Percentiles rank a stretch among this genome's conserved stretches.
Conservation (phyloP, 1,284 basidiomycete genomes). For the Irpex lacteus region DNA sequence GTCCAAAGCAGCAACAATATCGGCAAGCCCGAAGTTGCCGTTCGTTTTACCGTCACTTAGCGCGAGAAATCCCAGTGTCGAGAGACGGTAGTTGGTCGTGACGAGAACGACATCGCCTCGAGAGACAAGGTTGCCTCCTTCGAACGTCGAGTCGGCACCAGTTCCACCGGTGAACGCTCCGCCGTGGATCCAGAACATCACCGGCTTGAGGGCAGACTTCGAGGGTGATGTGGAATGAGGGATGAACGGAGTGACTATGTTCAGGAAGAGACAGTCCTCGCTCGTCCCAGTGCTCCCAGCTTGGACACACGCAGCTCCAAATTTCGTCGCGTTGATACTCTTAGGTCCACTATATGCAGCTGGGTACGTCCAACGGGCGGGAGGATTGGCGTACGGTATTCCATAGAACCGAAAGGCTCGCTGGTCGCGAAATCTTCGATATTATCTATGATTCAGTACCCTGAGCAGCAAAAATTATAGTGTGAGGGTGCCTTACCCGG, state of each 20-base stretch:
- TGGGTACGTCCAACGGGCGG: slow-evolving; percentile 32
- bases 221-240: slow-evolving; percentile 20
- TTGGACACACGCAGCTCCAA: slow-evolving; percentile 30
- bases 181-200: slow-evolving; percentile 45
- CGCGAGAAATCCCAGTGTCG: slow-evolving; percentile 41
- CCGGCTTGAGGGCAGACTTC: slow-evolving; percentile 33
- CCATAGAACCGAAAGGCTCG: slow-evolving; percentile 35
- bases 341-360: slow-evolving; percentile 25
- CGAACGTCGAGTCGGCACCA: slow-evolving; percentile 25
- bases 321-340: slow-evolving; percentile 30
- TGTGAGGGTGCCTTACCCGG: slow-evolving; percentile 21
- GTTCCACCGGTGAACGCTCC: slow-evolving; percentile 43
- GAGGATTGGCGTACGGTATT: slow-evolving; percentile 33
- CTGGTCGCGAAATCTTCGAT: slow-evolving; percentile 31
- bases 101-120: slow-evolving; percentile 46
- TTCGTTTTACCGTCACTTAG: slow-evolving; percentile 35
- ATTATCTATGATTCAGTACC: background rate
- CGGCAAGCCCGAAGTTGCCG: slow-evolving; percentile 41
- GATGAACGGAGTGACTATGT: slow-evolving; percentile 41
- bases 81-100: slow-evolving; percentile 44
- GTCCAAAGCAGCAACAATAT: slow-evolving; percentile 35
- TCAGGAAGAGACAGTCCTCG: slow-evolving; percentile 42
- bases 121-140: slow-evolving; percentile 35
- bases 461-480: background rate
- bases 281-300: slow-evolving; percentile 22